Conservation (phyloP, 768 basidiomycete genomes). For the Hydnomerulius pinastri region DNA sequence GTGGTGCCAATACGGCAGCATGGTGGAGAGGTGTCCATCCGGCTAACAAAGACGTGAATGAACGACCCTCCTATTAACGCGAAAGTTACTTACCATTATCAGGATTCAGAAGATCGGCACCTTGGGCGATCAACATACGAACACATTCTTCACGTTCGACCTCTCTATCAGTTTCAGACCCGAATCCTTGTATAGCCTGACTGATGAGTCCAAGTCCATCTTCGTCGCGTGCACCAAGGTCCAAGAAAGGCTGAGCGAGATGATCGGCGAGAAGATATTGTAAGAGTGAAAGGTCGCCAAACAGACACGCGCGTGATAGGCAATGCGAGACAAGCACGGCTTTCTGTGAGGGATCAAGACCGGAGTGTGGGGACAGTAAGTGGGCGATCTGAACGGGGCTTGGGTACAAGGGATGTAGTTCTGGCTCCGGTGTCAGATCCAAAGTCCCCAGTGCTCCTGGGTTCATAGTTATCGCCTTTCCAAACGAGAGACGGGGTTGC, state of each 20-base stretch:
- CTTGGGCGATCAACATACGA: constrained; percentile 74
- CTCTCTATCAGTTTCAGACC: constrained; percentile 77
- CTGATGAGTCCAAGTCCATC: constrained; percentile 84
- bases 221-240: constrained; percentile 75
- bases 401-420: constrained; percentile 79
- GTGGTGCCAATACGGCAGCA: constrained; percentile 85
- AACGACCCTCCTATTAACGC: neutral
- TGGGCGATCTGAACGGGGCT: constrained; percentile 60
- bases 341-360: constrained; percentile 68
- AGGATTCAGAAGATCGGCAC: constrained; percentile 59
- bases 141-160: constrained; percentile 92
- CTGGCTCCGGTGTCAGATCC: constrained; percentile 74
- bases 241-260: constrained; percentile 64
- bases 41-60: constrained; percentile 44
- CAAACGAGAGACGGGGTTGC: neutral
- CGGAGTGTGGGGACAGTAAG: constrained; percentile 66
- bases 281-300: constrained; percentile 72
- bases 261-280: constrained; percentile 72
- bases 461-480: constrained; percentile 27
- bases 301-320: constrained; percentile 72
- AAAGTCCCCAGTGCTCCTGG: constrained; percentile 35
- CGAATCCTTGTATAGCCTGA: constrained; percentile 78
- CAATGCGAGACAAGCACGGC: constrained; percentile 72
- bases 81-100: constrained; percentile 58
- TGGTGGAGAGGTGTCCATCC: constrained; percentile 97